Base-by-base conservation (phyloP, 441 rosid species). In the Gossypium davidsonii region DNA sequence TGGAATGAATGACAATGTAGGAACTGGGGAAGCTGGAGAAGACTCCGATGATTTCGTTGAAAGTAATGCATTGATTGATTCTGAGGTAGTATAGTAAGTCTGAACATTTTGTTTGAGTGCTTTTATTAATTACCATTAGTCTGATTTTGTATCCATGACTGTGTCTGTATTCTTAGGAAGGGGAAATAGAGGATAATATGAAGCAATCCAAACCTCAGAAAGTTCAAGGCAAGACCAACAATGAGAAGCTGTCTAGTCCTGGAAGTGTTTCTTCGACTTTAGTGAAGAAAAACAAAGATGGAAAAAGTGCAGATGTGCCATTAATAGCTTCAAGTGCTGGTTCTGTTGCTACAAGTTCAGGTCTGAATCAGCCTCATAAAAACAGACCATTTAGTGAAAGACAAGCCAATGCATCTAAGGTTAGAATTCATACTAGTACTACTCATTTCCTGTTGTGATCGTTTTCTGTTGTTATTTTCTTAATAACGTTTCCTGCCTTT, bases 291-390 rank as follows among this genome's bases (percentile, higher is more conserved):
- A 79, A 75, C 71, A 86, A 79, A 73, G 89, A 85, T 74, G 88
- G 74, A 48, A 83, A 82, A 66, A 78, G 67, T 80, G 75, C 63
- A 20, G 88, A 79, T 76, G 83, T 63, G 12, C 57, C 67, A 21
- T 62, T 75, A 17, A 73, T 76, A 67, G 76, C 77, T 69, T 73
- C 91, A 49, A 90, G 88, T 78, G 91, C 87, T 80, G 96, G 90
- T 75, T 76, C 85, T 68, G 78, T 55, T 83, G 73, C 74, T 80
- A 62, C 71, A 28, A 68, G 60, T 85, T 76, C 84, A 63, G 75
- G 61, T 14, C 58, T 79, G 64, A 85, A 87, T 72, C 87, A 79
- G 34, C 78, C 91, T 71, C 71, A 81, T 34, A 88, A 84, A 83
- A 89, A 75, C 71, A 87, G 72, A 60, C 71, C 93, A 48, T 77